Evolutionary conservation across 768 basidiomycete species (phyloP).

Genomic region (Obba rivulosa): DNA sequence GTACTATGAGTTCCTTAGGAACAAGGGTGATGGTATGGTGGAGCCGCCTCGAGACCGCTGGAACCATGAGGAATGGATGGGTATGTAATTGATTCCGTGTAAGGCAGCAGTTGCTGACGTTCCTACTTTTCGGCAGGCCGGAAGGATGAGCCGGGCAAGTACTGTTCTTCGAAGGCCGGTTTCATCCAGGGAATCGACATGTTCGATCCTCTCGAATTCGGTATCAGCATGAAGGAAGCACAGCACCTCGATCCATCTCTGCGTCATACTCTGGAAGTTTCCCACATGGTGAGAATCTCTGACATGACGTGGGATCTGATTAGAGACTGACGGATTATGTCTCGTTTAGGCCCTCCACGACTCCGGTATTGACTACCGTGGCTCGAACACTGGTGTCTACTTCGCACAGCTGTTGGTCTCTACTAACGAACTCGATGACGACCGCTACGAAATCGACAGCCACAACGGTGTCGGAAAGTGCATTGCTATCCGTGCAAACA

Average conservation of each 20-base stretch:
- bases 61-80: slow-evolving; percentile 27
- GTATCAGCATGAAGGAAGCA: slow-evolving; percentile 28
- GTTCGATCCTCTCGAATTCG: slow-evolving; percentile 30
- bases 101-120: not conserved
- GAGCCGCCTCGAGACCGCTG: slow-evolving; percentile 23
- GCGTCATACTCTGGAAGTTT: slow-evolving; percentile 25
- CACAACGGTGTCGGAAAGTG: slow-evolving; percentile 26
- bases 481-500: slow-evolving; percentile 25
- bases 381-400: slow-evolving; percentile 13
- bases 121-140: slow-evolving; percentile 12
- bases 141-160: slow-evolving; percentile 28
- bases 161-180: slow-evolving; percentile 23
- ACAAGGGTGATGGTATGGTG: slow-evolving; percentile 28
- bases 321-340: not conserved
- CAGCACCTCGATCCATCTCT: slow-evolving; percentile 26
- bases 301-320: not conserved
- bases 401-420: slow-evolving; percentile 21
- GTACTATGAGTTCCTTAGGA: slow-evolving; percentile 26
- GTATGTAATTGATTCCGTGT: slow-evolving; percentile 10
- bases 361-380: slow-evolving; percentile 17
- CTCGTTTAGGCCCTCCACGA: slow-evolving; percentile 11
- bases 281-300: slow-evolving; percentile 20
- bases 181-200: slow-evolving; percentile 28
- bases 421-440: slow-evolving; percentile 24
- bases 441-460: slow-evolving; percentile 22